Evolutionary conservation across 345 rosid genomes (phyloP).

Genomic region (Syzygium jambos): DNA sequence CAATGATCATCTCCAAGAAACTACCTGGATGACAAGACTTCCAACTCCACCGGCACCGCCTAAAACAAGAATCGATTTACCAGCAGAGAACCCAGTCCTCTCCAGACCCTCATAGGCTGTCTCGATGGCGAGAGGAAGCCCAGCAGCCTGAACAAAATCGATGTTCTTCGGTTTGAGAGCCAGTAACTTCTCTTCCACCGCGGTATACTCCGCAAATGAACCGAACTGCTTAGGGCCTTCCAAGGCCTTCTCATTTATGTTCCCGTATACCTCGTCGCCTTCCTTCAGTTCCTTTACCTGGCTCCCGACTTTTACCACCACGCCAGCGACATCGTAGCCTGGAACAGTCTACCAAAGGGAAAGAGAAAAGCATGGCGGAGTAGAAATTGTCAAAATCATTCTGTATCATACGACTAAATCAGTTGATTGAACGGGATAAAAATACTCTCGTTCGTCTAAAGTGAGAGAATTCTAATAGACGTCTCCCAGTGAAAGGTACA

Average conservation of each 20-base stretch:
- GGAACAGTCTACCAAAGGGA: constrained; percentile 65
- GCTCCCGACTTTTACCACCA: constrained; percentile 73
- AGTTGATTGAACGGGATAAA: background rate
- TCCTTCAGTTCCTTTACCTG: constrained; percentile 65
- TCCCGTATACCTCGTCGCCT: constrained; percentile 88
- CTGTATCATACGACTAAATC: background rate
- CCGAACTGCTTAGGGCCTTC: constrained; percentile 92
- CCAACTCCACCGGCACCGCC: constrained; percentile 98
- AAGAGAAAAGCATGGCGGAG: background rate
- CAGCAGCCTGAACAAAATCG: constrained; percentile 74
- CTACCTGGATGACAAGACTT: constrained; percentile 89
- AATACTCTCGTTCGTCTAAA: background rate
- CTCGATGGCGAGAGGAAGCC: constrained; percentile 84
- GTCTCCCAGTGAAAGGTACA: background rate
- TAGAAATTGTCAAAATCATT: background rate
- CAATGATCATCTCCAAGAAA: background rate
- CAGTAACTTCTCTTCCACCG: constrained; percentile 81
- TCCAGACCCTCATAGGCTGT: constrained; percentile 85
- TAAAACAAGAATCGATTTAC: constrained; percentile 78
- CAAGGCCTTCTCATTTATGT: constrained; percentile 84
- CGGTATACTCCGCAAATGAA: constrained; percentile 77
- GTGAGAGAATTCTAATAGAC: background rate
- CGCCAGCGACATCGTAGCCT: constrained; percentile 90
- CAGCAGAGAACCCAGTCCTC: constrained; percentile 68
- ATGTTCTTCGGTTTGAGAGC: constrained; percentile 74